These are phyloP conservation scores for Detonula confervacea DNA, from an alignment of 352 stramenopile genomes.

Conservation along the genomic window DNA sequence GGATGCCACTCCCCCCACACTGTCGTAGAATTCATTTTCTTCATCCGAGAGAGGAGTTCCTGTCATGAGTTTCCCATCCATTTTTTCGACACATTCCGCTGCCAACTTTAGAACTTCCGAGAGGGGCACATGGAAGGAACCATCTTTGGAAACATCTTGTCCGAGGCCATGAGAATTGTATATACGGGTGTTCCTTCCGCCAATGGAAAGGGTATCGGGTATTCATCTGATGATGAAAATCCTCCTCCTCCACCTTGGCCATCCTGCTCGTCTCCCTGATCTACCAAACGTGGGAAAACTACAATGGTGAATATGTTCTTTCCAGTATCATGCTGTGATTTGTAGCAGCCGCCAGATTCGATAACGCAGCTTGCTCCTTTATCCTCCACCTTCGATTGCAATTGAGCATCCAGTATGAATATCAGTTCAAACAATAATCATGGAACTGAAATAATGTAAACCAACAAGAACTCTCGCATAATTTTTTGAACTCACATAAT, in stretches of 20 bases:
- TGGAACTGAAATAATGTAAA: no score
- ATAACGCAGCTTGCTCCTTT: slow-evolving; percentile 73
- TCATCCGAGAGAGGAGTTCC: slow-evolving; percentile 54
- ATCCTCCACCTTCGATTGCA: no score
- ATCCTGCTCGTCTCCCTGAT: background rate
- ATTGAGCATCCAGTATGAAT: no score
- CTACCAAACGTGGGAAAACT: slow-evolving; percentile 25
- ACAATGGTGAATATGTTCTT: slow-evolving; percentile 48
- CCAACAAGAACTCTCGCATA: no score
- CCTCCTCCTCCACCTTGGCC: background rate
- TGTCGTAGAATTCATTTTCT: slow-evolving; percentile 75
- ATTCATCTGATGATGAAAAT: slow-evolving; percentile 6
- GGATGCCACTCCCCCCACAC: slow-evolving; percentile 30
- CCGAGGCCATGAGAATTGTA: slow-evolving; percentile 60
- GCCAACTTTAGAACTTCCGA: slow-evolving; percentile 61
- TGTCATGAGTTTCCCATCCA: slow-evolving; percentile 68
- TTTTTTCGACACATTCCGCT: slow-evolving; percentile 47
- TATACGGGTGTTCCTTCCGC: slow-evolving; percentile 47
- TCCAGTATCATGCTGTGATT: slow-evolving; percentile 80
- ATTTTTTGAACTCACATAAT: no score
- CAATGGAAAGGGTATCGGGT: slow-evolving; percentile 38
- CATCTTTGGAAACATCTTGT: slow-evolving; percentile 72
- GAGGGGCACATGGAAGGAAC: slow-evolving; percentile 61
- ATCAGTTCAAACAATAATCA: no score
- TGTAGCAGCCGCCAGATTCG: slow-evolving; percentile 83